phyloP scores from a whole-genome alignment of 805 yeast genomes.

The Candida oleophila region DNA sequence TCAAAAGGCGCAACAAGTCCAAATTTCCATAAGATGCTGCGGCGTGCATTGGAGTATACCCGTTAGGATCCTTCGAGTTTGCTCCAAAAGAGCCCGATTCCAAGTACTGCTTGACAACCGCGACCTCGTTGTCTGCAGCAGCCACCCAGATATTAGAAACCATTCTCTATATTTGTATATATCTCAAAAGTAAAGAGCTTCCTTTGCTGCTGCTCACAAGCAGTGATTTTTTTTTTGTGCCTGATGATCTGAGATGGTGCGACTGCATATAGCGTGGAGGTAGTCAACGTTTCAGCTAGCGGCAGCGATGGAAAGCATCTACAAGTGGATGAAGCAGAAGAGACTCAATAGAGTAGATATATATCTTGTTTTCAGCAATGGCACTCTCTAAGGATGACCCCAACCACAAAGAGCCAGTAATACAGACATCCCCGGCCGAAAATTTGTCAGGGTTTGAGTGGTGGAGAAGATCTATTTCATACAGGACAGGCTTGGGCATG shows the following conservation, averaged over 20 bases:
- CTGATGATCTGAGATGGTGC: background rate
- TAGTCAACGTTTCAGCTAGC: background rate
- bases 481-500: constrained; percentile 68
- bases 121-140: constrained; percentile 78
- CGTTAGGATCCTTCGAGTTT: constrained; percentile 82
- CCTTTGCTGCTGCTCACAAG: background rate
- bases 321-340: no score
- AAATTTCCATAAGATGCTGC: constrained; percentile 91
- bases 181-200: no score
- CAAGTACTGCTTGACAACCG: constrained; percentile 56
- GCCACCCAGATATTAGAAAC: constrained; percentile 86
- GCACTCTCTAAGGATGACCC: constrained; percentile 6
- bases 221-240: background rate
- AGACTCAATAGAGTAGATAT: background rate
- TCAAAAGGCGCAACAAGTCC: constrained; percentile 59
- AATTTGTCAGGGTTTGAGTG: constrained; percentile 61
- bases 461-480: constrained; percentile 76
- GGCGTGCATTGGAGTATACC: constrained; percentile 96
- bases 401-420: constrained; percentile 1
- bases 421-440: constrained; percentile 25
- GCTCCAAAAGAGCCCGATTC: constrained; percentile 53
- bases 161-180: constrained; percentile 25
- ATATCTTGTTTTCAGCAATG: background rate
- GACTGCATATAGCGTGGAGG: background rate
- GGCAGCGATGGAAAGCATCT: background rate